phyloP scores from a whole-genome alignment of 2,329 filamentous ascomycete species.

The Aspergillus spinulosporus region DNA sequence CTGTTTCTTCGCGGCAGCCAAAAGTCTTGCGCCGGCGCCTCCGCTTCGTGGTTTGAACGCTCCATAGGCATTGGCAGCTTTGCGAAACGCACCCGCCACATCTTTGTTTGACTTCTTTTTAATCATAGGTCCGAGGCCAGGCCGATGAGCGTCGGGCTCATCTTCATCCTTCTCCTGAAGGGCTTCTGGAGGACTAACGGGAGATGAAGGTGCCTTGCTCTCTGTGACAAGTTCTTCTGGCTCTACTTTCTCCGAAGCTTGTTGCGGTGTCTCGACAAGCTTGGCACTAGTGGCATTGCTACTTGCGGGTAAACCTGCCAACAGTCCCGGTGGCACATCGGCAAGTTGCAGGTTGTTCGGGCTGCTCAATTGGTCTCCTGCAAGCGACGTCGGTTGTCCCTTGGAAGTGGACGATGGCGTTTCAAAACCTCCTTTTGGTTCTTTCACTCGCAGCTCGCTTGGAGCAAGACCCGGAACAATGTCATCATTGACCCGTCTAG shows the following conservation, averaged over 20 bases:
- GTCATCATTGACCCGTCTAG: constrained; percentile 29
- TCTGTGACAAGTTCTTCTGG: constrained; percentile 15
- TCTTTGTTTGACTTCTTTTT: constrained; percentile 73
- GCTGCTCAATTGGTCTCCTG: constrained; percentile 28
- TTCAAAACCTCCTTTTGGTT: constrained; percentile 32
- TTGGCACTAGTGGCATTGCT: constrained; percentile 15
- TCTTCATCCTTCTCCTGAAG: constrained; percentile 38
- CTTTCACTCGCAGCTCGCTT: constrained; percentile 31
- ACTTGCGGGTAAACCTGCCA: constrained; percentile 22
- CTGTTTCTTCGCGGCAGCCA: constrained; percentile 57
- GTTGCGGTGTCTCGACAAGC: constrained; percentile 10
- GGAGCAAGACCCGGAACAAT: constrained; percentile 30
- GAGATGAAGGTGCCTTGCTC: constrained; percentile 13
- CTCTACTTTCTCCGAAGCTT: constrained; percentile 9
- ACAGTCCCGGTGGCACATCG: constrained; percentile 25
- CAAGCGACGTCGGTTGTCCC: constrained; percentile 33
- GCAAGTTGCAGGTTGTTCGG: constrained; percentile 20
- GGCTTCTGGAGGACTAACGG: constrained; percentile 19
- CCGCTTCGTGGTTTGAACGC: constrained; percentile 86
- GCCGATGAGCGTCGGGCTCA: constrained; percentile 60
- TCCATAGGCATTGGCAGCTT: constrained; percentile 70
- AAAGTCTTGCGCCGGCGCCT: constrained; percentile 77
- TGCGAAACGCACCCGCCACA: constrained; percentile 74
- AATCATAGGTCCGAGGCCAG: constrained; percentile 87
- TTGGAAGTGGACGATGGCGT: constrained; percentile 38